Percentiles rank a stretch among this genome's conserved stretches.
Conservation (phyloP, 345 rosid species). For the Hibiscus mutabilis region DNA sequence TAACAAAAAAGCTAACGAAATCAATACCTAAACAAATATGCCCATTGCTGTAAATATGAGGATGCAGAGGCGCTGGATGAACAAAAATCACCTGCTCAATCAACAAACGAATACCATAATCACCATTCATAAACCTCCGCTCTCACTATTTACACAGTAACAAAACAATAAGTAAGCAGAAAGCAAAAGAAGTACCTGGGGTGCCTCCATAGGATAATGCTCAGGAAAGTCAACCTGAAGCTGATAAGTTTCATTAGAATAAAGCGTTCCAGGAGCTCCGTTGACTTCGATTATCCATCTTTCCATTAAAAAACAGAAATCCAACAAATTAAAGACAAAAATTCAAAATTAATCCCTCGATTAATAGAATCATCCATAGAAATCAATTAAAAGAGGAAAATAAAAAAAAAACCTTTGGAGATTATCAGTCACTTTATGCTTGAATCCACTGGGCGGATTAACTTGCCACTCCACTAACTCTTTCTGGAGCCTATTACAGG, state of each 20-base stretch:
- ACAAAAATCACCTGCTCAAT: constrained; percentile 50
- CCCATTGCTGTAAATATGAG: constrained; percentile 81
- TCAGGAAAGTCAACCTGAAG: constrained; percentile 79
- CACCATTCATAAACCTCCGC: background rate
- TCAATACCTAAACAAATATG: constrained; percentile 59
- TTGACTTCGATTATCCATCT: constrained; percentile 74
- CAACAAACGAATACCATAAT: constrained; percentile 11
- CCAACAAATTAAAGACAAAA: background rate
- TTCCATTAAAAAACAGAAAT: background rate
- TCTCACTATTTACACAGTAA: background rate
- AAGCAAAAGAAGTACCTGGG: constrained; percentile 37
- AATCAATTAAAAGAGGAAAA: background rate
- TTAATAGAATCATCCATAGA: background rate
- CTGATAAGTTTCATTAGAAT: constrained; percentile 60
- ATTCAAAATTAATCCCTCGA: background rate
- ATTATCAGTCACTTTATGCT: constrained; percentile 60
- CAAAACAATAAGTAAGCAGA: background rate
- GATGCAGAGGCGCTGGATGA: constrained; percentile 65
- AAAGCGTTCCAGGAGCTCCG: constrained; percentile 72
- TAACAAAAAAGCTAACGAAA: background rate
- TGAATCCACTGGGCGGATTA: constrained; percentile 74
- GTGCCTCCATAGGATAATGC: constrained; percentile 80
- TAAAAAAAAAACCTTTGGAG: constrained; percentile 41
- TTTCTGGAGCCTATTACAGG: constrained; percentile 90
- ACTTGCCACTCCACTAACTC: constrained; percentile 94